Evolutionary conservation across 2,329 filamentous ascomycete species (phyloP).

Genomic region (Neopestalotiopsis clavispora): DNA sequence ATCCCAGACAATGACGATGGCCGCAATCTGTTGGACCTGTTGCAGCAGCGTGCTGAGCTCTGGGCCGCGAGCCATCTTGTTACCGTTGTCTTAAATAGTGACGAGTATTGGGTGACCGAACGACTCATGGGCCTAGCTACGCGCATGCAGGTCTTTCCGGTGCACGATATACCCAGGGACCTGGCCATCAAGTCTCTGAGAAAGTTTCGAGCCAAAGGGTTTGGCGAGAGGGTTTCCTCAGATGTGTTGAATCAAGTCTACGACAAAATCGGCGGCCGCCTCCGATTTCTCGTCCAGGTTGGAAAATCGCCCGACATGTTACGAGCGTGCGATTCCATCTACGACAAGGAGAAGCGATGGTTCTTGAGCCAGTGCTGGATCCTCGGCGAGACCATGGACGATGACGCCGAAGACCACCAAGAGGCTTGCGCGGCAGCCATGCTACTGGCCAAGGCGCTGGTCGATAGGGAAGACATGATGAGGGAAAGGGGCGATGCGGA

Average conservation of each 20-base stretch:
- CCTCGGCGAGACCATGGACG: constrained; percentile 71
- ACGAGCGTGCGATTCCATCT: constrained; percentile 59
- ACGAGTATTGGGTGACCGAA: constrained; percentile 65
- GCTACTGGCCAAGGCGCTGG: constrained; percentile 61
- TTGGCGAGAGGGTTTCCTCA: no score
- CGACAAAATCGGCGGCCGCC: no score
- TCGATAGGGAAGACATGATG: constrained; percentile 44
- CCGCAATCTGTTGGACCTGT: no score
- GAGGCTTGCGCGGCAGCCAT: constrained; percentile 61
- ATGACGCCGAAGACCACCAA: constrained; percentile 70
- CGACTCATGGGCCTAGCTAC: constrained; percentile 60
- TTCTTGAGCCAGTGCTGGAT: constrained; percentile 79
- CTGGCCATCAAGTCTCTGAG: no score
- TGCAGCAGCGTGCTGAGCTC: no score
- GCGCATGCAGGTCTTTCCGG: constrained; percentile 58
- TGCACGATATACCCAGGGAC: constrained; percentile 53
- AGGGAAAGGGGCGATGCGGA: no score
- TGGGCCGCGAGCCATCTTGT: constrained; percentile 49
- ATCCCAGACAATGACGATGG: no score
- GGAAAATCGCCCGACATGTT: constrained; percentile 53
- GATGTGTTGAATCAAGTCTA: no score
- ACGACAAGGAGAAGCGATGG: constrained; percentile 74
- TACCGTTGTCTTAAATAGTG: constrained; percentile 61
- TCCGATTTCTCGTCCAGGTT: no score
- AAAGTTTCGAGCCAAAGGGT: no score